Conservation (phyloP, 306 rosid genomes). For the Cucurbita pepo region DNA sequence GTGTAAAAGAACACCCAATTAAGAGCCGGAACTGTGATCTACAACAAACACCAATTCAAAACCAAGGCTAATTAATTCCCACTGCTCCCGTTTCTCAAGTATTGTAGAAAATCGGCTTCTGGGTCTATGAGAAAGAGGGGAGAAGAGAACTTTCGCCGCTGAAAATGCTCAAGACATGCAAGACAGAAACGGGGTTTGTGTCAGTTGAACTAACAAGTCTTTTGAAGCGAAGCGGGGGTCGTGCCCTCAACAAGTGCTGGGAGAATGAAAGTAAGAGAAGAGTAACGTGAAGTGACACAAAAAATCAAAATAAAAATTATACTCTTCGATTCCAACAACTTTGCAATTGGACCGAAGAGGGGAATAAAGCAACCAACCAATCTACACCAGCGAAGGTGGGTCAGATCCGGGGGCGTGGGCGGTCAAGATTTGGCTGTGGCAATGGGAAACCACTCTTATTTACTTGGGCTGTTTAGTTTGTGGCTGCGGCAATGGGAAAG, state of each 20-base stretch:
- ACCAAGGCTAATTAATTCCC: neutral
- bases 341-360: slow-evolving; percentile 2
- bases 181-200: slow-evolving; percentile 8
- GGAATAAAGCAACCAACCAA: slow-evolving; percentile 2
- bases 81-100: neutral
- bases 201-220: slow-evolving; percentile 4
- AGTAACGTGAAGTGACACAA: neutral
- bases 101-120: neutral
- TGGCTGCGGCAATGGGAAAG: neutral
- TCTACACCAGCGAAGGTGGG: neutral
- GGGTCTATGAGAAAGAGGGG: neutral
- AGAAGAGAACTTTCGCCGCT: slow-evolving; percentile 9
- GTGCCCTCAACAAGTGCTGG: slow-evolving; percentile 1
- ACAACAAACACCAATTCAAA: neutral
- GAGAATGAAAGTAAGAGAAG: neutral
- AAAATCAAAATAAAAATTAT: slow-evolving; percentile 1
- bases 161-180: slow-evolving; percentile 27
- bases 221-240: neutral
- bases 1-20: neutral
- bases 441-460: neutral
- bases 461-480: no score
- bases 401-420: neutral
- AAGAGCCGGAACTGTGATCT: slow-evolving; percentile 20
- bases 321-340: neutral
- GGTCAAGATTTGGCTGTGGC: neutral